Percentiles rank a stretch among this genome's conserved stretches.
Conservation (phyloP, 768 basidiomycete species). For the Pleurotus pulmonarius region DNA sequence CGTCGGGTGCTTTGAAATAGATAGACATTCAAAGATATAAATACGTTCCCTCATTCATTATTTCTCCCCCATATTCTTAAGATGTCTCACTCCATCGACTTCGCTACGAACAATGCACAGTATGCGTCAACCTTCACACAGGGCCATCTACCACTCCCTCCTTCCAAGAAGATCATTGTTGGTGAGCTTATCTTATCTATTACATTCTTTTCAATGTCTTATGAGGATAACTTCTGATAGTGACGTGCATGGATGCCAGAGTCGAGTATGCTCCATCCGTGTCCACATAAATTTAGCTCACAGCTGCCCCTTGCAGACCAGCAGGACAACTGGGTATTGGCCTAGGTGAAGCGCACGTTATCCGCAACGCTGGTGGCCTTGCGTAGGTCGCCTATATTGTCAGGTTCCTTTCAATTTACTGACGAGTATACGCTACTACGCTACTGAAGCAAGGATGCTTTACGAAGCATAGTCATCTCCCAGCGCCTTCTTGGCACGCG, state of each 20-base stretch:
- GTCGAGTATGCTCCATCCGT: slow-evolving; percentile 29
- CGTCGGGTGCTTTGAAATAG: neutral
- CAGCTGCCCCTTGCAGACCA: slow-evolving; percentile 22
- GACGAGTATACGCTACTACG: neutral
- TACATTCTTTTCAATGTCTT: too few relatives aligned
- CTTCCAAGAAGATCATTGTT: slow-evolving; percentile 36
- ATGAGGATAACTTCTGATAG: slow-evolving; percentile 13
- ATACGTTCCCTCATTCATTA: too few relatives aligned
- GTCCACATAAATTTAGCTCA: too few relatives aligned
- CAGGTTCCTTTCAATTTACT: neutral
- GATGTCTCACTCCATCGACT: slow-evolving; percentile 16
- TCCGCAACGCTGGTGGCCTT: slow-evolving; percentile 37
- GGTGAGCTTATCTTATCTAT: slow-evolving; percentile 15
- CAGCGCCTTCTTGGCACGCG: slow-evolving; percentile 69
- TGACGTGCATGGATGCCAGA: slow-evolving; percentile 56
- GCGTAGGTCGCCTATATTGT: neutral
- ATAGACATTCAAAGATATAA: neutral
- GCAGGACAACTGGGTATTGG: slow-evolving; percentile 40
- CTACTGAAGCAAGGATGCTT: slow-evolving; percentile 50
- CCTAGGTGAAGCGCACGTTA: slow-evolving; percentile 52
- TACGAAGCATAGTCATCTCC: slow-evolving; percentile 67
- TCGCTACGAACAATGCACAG: slow-evolving; percentile 30
- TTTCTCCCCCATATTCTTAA: too few relatives aligned
- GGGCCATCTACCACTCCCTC: slow-evolving; percentile 35
- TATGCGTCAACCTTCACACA: slow-evolving; percentile 40